phyloP scores from a whole-genome alignment of 2,329 filamentous ascomycete species.

The Aspergillus thermomutatus region DNA sequence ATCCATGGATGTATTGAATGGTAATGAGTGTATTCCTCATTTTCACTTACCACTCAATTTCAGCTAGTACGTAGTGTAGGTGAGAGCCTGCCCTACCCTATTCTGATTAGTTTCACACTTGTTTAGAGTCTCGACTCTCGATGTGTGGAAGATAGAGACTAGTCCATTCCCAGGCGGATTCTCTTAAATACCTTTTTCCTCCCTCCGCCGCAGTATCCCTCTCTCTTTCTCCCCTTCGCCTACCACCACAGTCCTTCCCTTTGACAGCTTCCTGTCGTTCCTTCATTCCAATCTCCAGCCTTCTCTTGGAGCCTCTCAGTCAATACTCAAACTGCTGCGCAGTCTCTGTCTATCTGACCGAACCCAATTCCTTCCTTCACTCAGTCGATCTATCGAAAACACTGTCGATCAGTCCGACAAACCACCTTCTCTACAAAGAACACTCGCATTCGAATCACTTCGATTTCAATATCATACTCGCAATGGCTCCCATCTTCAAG shows the following conservation, averaged over 20 bases:
- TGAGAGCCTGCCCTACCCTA: not conserved
- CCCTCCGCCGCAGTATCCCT: not conserved
- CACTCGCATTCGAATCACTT: constrained; percentile 2
- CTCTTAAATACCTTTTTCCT: constrained; percentile 1
- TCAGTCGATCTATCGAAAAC: not conserved
- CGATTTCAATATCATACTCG: constrained; percentile 7
- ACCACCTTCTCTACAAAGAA: not conserved
- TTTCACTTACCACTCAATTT: too few relatives aligned
- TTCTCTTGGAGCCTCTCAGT: constrained; percentile 5
- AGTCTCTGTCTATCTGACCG: constrained; percentile 6
- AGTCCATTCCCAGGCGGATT: not conserved
- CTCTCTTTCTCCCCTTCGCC: constrained; percentile 5
- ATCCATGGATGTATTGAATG: too few relatives aligned
- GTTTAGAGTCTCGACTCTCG: not conserved
- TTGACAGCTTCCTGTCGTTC: constrained; percentile 18
- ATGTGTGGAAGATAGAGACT: not conserved
- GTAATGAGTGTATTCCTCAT: too few relatives aligned
- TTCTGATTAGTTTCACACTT: not conserved
- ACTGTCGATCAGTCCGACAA: not conserved
- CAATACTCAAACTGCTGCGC: constrained; percentile 18
- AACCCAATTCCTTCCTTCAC: constrained; percentile 6
- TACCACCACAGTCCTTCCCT: constrained; percentile 1
- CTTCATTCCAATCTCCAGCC: constrained; percentile 10
- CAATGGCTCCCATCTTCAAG: constrained; percentile 39
- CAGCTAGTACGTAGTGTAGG: too few relatives aligned